These are phyloP conservation scores for Starmerella bombi DNA, from an alignment of 805 yeast genomes.

Conservation along the genomic window DNA sequence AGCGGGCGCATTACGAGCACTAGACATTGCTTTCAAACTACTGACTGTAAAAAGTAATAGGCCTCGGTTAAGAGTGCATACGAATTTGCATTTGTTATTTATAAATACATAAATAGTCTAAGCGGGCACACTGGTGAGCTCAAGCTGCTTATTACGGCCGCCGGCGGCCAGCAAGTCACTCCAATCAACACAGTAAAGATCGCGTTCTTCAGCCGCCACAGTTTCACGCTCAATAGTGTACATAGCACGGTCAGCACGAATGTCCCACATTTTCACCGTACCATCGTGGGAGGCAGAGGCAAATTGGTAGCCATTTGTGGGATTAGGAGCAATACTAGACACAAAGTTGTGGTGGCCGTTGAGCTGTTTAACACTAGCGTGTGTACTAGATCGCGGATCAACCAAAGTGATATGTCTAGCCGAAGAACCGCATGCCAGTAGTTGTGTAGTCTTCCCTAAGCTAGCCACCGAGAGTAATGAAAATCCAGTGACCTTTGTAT, in stretches of 20 bases:
- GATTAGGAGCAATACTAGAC: slow-evolving; percentile 58
- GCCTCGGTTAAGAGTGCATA: too few relatives aligned
- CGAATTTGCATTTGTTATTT: too few relatives aligned
- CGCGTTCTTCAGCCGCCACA: slow-evolving; percentile 32
- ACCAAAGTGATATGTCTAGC: slow-evolving; percentile 94
- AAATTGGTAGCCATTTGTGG: slow-evolving; percentile 68
- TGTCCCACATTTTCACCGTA: slow-evolving; percentile 88
- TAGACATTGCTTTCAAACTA: too few relatives aligned
- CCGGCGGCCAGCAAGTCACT: slow-evolving; percentile 75
- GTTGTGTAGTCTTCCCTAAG: slow-evolving; percentile 45
- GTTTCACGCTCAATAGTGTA: slow-evolving; percentile 69
- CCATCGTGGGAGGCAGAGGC: slow-evolving; percentile 95
- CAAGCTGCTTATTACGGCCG: slow-evolving; percentile 87
- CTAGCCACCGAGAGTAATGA: slow-evolving; percentile 66
- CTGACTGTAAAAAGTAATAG: too few relatives aligned
- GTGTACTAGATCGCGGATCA: slow-evolving; percentile 67
- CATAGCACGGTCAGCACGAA: slow-evolving; percentile 69
- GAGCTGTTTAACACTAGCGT: slow-evolving; percentile 53
- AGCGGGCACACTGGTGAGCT: slow-evolving; percentile 46
- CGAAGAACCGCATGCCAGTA: slow-evolving; percentile 86
- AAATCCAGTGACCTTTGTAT: slow-evolving; percentile 75
- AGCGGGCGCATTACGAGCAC: too few relatives aligned
- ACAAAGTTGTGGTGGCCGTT: slow-evolving; percentile 89
- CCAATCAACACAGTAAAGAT: slow-evolving; percentile 85
- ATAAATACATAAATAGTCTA: background rate